Evolutionary conservation across 2,329 filamentous ascomycete species (phyloP), one percentile per base, ranked within the genome.

Genomic region (Sarocladium strictum): DNA sequence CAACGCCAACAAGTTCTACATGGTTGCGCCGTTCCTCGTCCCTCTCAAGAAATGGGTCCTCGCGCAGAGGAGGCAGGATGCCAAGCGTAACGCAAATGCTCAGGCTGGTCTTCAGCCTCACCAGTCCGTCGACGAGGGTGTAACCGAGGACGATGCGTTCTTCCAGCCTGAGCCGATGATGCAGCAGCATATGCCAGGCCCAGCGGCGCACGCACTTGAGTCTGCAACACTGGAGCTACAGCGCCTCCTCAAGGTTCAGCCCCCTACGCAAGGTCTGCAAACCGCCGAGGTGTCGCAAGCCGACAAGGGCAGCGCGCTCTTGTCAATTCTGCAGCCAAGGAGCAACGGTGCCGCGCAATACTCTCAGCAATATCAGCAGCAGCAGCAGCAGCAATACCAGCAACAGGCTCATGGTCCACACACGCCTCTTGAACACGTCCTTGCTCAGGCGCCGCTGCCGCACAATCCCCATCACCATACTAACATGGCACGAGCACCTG

Each of bases 1-100:
- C 23, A 47, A 47, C 43, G 84, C 85, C 38, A 91, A 89, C 68
- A 97, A 93, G 65, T 97, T 97, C 68, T 99, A 97, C 72, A 97
- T 97, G 90, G 94, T 99, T 17, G 91, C 91, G 0, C 92, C 93
- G 0, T 99, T 99, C 66, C 76, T 97, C 54, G 84, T 84, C 1
- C 88, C 85, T 5, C 72, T 99, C 50, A 92, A 90, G 70, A 90
- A 90, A 67, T 97, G 92, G 92, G 90, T 97, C 47, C 76, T 84
- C n/a, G 82, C 87, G 59, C 90, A 96, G 71, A 87, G 83, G 74
- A 91, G 86, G 71, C 77, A 80, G n/a, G 88, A 89, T 61, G 74
- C 55, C 4, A 53, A 76, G 61, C 74, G 72, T 58, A 67, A 69
- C 17, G 62, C 72, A 26, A 73, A 66, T 35, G 68, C 66, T 14